Evolutionary conservation across 306 rosid species (phyloP), one percentile per base, ranked within the genome.

Genomic region (Alnus rubra): DNA sequence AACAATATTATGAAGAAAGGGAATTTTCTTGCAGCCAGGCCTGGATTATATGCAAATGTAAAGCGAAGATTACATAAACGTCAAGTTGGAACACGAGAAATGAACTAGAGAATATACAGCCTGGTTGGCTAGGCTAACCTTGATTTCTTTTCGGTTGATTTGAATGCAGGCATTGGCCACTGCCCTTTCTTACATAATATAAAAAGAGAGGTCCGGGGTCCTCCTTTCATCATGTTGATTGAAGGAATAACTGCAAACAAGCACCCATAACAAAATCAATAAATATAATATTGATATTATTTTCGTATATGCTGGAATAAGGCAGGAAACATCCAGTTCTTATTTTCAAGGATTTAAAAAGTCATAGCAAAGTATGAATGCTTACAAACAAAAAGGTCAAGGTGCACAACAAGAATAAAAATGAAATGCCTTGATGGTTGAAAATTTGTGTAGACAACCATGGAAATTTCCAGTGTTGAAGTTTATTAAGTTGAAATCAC

Each of bases 141-240:
- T n/a, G 89, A 93, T 75, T 85, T 88, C 37, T 77, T 74, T 84
- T 90, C 97, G 30, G 82, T 76, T 65, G 97, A 8, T 37, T 81
- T 80, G 75, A 88, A 89, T 30, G 81, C 54, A 19, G 99, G 99
- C 85, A 84, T 87, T 69, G 85, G 94, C 99, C 99, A 96, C 79
- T 88, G 94, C 76, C 79, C 77, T 77, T 63, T 89, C 91, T 82
- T 93, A 82, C 99, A 96, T 45, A 93, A 76, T 31, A 88, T 88
- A 48, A 73, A 83, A 47, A 96, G 85, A 67, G 91, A 51, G 33
- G 63, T 79, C 28, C 99, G 89, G 15, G 98, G 99, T 77, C 97
- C 99, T 85, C 98, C 99, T 85, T 93, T 95, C 81, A 83, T 88
- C 89, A 82, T 88, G 76, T 78, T 87, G 79, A 88, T 90, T 65